phyloP scores from a whole-genome alignment of 2,329 filamentous ascomycete species.

The Myriangium duriaei region DNA sequence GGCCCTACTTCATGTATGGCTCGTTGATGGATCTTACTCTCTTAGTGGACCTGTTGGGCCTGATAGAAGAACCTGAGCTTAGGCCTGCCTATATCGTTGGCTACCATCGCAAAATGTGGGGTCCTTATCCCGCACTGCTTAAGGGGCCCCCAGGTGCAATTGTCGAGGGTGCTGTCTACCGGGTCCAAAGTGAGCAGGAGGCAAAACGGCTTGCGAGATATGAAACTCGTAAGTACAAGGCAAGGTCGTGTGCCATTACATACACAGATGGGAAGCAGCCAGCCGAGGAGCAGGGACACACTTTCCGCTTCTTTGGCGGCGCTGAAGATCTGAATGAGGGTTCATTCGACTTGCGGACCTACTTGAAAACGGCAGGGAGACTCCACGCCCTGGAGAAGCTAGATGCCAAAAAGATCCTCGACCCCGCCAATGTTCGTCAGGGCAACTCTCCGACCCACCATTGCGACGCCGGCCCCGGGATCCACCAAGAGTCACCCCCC shows the following conservation, averaged over 20 bases:
- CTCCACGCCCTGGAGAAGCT: not conserved
- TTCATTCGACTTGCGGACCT: not conserved
- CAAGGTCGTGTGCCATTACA: not conserved
- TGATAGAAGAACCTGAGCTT: not conserved
- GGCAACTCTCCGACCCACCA: not conserved
- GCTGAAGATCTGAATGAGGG: not conserved
- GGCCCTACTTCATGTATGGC: not conserved
- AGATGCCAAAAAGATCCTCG: not conserved
- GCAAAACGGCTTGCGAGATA: not conserved
- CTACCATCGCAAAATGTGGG: not conserved
- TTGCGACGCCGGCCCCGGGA: too few species aligned
- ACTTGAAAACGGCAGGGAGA: not conserved
- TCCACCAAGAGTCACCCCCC: too few species aligned
- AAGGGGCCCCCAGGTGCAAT: not conserved
- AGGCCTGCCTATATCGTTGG: not conserved
- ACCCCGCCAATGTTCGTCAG: not conserved
- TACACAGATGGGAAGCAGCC: too few species aligned
- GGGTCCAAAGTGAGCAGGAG: not conserved
- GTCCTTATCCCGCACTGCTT: not conserved
- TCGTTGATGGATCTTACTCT: not conserved
- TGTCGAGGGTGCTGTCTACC: not conserved
- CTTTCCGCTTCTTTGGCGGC: not conserved
- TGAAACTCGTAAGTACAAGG: not conserved
- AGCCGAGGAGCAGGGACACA: not conserved
- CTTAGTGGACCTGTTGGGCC: not conserved